Conservation (phyloP, 768 basidiomycete genomes). For the Udeniomyces megalosporus region DNA sequence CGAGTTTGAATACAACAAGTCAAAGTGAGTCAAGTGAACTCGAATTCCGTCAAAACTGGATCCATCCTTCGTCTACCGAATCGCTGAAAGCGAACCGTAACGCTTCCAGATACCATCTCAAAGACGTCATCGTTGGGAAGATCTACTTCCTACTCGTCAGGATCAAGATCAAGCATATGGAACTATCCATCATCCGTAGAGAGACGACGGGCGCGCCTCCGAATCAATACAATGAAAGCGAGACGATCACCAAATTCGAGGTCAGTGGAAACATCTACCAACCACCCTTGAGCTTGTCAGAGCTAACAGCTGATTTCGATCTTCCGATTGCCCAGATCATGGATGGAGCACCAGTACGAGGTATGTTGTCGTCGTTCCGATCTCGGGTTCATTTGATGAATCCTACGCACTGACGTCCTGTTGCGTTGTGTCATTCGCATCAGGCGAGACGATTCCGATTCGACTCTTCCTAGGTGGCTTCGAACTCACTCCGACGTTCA, state of each 20-base stretch:
- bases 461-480: slow-evolving; percentile 95
- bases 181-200: slow-evolving; percentile 88
- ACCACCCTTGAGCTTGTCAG: too few species aligned
- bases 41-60: not conserved
- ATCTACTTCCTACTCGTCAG: slow-evolving; percentile 97
- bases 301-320: too few species aligned
- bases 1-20: slow-evolving; percentile 99
- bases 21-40: slow-evolving; percentile 50
- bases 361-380: slow-evolving; percentile 34
- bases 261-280: too few species aligned
- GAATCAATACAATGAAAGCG: slow-evolving; percentile 98
- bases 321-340: slow-evolving; percentile 46
- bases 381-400: not conserved
- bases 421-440: not conserved
- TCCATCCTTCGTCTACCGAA: not conserved
- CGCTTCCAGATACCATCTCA: slow-evolving; percentile 95
- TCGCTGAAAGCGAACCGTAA: too few species aligned
- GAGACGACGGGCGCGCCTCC: slow-evolving; percentile 94
- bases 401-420: not conserved
- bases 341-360: slow-evolving; percentile 95
- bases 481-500: slow-evolving; percentile 94
- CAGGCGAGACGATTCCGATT: slow-evolving; percentile 96
- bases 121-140: slow-evolving; percentile 98
- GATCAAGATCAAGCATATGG: slow-evolving; percentile 99
- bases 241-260: slow-evolving; percentile 98